Percentiles rank a stretch among this genome's conserved stretches.
These are phyloP conservation scores for Diaporthe nobilis DNA, from an alignment of 2,329 filamentous ascomycete species.

Conservation along the genomic window DNA sequence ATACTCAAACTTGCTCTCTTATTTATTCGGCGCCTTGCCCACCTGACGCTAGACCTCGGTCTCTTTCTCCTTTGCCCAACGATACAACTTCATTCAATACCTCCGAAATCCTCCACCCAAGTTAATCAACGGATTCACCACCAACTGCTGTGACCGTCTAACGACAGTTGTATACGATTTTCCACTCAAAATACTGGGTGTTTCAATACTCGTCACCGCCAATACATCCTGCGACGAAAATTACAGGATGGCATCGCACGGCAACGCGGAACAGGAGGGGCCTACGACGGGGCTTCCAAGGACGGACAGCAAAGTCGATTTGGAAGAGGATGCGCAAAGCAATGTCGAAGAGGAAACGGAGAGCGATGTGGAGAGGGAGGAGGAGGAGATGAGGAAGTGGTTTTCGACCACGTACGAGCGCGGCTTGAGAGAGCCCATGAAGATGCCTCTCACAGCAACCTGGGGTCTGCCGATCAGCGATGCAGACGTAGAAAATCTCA, in stretches of 20 bases:
- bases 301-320: not conserved
- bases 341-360: not conserved
- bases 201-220: not conserved
- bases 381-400: not conserved
- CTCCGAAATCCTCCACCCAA: too few relatives aligned
- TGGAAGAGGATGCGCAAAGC: not conserved
- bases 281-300: not conserved
- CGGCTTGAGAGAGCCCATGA: conserved; percentile 40
- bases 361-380: too few relatives aligned
- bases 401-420: conserved; percentile 43
- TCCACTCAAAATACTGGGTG: not conserved
- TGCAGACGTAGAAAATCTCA: conserved; percentile 46
- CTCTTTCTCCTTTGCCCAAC: too few relatives aligned
- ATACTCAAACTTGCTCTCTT: too few relatives aligned
- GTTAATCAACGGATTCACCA: not conserved
- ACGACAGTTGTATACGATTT: not conserved
- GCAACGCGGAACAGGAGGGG: not conserved
- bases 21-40: too few relatives aligned
- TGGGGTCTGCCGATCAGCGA: conserved; percentile 44
- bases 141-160: not conserved
- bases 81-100: too few relatives aligned
- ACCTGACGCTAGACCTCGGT: too few relatives aligned
- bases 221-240: not conserved
- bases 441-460: conserved; percentile 42
- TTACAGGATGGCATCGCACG: conserved; percentile 10